A percentile compares a stretch with the other conserved stretches of the same genome.
Evolutionary conservation across 2,329 filamentous ascomycete genomes (phyloP).

Genomic region (Aspergillus niger): DNA sequence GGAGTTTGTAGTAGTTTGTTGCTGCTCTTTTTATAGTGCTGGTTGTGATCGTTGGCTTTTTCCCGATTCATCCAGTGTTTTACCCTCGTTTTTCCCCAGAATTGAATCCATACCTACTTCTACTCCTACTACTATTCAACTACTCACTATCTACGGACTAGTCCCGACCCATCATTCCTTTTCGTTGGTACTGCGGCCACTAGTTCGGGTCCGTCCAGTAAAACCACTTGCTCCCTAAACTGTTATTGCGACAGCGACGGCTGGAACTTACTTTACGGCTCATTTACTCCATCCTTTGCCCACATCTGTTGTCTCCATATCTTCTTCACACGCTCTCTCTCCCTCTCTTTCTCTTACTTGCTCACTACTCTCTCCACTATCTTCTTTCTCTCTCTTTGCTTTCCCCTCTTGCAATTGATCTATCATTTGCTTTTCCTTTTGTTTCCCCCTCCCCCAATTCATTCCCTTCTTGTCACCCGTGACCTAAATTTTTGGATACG

Average conservation of each 20-base stretch:
- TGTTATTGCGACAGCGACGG: slow-evolving; percentile 5
- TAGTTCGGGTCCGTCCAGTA: not conserved
- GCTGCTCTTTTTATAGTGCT: not conserved
- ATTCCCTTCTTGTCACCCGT: not conserved
- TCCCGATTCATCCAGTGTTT: not conserved
- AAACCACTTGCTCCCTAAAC: not conserved
- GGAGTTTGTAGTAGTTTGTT: not conserved
- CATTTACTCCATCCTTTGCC: slow-evolving; percentile 14
- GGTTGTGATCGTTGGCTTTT: not conserved
- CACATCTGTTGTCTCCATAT: not conserved
- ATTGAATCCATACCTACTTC: not conserved
- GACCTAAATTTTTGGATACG: not conserved
- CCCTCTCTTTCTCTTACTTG: not conserved
- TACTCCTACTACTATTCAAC: not conserved
- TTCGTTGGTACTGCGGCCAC: slow-evolving; percentile 4
- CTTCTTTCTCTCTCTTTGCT: slow-evolving; percentile 8
- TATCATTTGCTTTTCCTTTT: slow-evolving; percentile 9
- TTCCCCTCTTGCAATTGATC: slow-evolving; percentile 4
- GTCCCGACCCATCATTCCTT: not conserved
- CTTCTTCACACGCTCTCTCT: slow-evolving; percentile 1
- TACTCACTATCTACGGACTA: not conserved
- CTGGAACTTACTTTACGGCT: slow-evolving; percentile 8
- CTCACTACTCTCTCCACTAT: not conserved
- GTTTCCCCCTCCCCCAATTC: not conserved
- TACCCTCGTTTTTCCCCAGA: slow-evolving; percentile 2